A percentile compares a stretch with the other conserved stretches of the same genome.
phyloP scores from a whole-genome alignment of 345 rosid genomes.

The Ceriops zippeliana region DNA sequence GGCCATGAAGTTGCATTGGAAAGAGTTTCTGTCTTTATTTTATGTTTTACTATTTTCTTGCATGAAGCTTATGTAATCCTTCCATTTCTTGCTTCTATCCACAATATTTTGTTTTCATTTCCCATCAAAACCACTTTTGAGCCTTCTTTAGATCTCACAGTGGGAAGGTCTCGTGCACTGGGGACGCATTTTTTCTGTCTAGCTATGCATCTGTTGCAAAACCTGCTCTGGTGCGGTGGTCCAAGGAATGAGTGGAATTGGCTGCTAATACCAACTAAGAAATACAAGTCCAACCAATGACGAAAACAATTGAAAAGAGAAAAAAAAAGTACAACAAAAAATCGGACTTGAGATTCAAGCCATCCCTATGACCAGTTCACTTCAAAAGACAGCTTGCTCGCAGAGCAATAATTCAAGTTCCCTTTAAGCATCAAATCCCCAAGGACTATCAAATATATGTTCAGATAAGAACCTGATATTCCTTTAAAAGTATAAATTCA shows the following conservation, averaged over 20 bases:
- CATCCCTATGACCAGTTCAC: conserved; percentile 25
- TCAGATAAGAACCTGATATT: conserved; percentile 52
- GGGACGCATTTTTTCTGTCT: too few relatives aligned
- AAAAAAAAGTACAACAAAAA: background rate
- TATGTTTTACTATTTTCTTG: conserved; percentile 19
- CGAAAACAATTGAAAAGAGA: background rate
- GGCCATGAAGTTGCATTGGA: conserved; percentile 14
- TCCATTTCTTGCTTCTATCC: background rate
- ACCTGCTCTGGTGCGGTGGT: conserved; percentile 16
- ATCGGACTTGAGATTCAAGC: conserved; percentile 29
- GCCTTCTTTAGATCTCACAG: too few relatives aligned
- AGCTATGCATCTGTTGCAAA: background rate
- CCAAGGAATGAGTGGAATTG: conserved; percentile 19
- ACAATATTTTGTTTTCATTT: background rate
- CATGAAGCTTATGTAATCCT: conserved; percentile 13
- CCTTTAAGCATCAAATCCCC: conserved; percentile 40
- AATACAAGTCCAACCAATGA: conserved; percentile 12
- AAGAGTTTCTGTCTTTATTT: conserved; percentile 10
- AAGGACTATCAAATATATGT: conserved; percentile 18
- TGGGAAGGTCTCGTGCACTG: too few relatives aligned
- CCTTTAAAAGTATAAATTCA: conserved; percentile 28
- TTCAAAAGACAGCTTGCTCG: conserved; percentile 22
- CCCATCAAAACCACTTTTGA: background rate
- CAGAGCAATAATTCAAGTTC: conserved; percentile 38
- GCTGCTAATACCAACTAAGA: conserved; percentile 7